These are phyloP conservation scores for Gentiana dahurica DNA, from an alignment of 257 asterid genomes.

Conservation along the genomic window DNA sequence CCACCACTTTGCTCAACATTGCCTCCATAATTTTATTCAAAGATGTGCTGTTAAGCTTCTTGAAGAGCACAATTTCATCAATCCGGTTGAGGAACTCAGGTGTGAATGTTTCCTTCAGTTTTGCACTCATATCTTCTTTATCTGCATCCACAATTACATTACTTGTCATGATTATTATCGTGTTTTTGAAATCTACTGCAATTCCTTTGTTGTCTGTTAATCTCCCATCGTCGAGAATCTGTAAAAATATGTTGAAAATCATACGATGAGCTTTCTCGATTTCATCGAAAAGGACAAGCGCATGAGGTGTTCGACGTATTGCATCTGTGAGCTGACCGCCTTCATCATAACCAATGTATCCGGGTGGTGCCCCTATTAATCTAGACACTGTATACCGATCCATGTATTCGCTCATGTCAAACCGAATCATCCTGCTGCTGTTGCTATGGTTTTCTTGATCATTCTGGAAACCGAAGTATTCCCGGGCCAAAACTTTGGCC, in stretches of 20 bases:
- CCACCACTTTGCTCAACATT: no score
- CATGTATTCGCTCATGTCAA: slow-evolving; percentile 97
- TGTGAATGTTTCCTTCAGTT: no score
- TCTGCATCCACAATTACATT: no score
- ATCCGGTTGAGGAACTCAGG: no score
- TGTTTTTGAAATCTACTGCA: slow-evolving; percentile 79
- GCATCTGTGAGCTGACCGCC: slow-evolving; percentile 86
- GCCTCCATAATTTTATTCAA: no score
- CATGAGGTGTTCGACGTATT: slow-evolving; percentile 81
- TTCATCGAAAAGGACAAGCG: slow-evolving; percentile 82
- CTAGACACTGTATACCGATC: slow-evolving; percentile 95
- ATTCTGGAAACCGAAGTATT: no score
- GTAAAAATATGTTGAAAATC: slow-evolving; percentile 85
- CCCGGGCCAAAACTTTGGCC: no score
- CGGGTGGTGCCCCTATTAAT: slow-evolving; percentile 91
- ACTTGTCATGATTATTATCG: slow-evolving; percentile 91
- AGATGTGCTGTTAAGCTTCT: no score
- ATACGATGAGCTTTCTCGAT: slow-evolving; percentile 88
- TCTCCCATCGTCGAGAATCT: slow-evolving; percentile 88
- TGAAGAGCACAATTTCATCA: no score
- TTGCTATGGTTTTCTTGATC: no score
- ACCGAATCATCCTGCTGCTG: no score
- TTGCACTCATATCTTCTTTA: no score
- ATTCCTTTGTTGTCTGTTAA: slow-evolving; percentile 92
- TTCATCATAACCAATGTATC: slow-evolving; percentile 89